Conservation (phyloP, 2,329 filamentous ascomycete genomes). For the Verticillium klebahnii region DNA sequence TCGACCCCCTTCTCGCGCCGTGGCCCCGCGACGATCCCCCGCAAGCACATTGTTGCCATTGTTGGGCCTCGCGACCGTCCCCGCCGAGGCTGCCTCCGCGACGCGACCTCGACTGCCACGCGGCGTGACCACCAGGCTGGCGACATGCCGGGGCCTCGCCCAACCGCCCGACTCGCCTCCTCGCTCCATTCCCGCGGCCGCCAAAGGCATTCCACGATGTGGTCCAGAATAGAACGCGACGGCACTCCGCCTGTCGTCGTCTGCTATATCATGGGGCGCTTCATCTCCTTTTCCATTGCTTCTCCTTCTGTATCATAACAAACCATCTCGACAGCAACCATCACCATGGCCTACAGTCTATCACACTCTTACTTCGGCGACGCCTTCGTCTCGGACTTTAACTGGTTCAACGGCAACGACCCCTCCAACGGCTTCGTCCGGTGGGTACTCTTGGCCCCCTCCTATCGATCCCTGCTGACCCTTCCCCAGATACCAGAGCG, state of each 20-base stretch:
- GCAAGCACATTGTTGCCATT: neutral
- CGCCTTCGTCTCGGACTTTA: conserved; percentile 42
- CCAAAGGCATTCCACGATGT: neutral
- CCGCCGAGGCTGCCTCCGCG: neutral
- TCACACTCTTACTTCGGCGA: conserved; percentile 36
- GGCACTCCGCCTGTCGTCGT: neutral
- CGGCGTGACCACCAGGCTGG: neutral
- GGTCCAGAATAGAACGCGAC: neutral
- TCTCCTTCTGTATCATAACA: neutral
- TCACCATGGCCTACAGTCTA: conserved; percentile 30
- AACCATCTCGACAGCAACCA: neutral
- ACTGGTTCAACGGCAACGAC: conserved; percentile 48
- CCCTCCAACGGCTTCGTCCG: conserved; percentile 52
- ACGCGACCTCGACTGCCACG: neutral
- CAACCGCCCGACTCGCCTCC: neutral
- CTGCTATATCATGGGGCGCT: neutral
- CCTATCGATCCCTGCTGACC: neutral
- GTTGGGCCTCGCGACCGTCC: neutral
- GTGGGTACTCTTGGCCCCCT: neutral
- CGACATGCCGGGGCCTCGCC: neutral
- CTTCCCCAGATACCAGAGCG: conserved; percentile 36
- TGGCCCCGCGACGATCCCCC: neutral
- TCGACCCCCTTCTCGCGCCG: neutral
- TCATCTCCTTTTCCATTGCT: neutral
- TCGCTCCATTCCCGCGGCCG: neutral